Evolutionary conservation across 768 basidiomycete species (phyloP).

Genomic region (Pleurotus ostreatus): DNA sequence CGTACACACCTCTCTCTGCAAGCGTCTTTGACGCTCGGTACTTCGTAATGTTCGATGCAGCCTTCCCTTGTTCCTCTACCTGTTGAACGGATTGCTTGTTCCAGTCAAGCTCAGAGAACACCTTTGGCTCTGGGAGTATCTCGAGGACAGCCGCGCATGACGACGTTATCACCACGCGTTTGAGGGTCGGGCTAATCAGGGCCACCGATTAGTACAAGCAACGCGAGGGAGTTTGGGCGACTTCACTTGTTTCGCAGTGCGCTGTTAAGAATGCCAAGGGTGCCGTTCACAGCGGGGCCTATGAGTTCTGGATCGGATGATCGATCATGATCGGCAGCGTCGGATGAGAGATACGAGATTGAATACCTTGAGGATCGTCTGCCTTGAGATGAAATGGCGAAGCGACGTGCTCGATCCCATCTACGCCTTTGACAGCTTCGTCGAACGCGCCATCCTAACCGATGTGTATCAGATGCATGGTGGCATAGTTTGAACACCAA

Average conservation of each 20-base stretch:
- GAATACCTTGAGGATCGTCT: conserved; percentile 34
- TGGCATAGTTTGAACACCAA: not conserved
- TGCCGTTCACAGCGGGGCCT: conserved; percentile 37
- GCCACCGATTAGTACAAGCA: not conserved
- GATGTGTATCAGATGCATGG: too few species aligned
- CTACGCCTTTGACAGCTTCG: conserved; percentile 63
- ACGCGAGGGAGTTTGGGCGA: not conserved
- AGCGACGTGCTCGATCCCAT: conserved; percentile 60
- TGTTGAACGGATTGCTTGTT: conserved; percentile 44
- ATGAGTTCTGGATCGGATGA: conserved; percentile 7
- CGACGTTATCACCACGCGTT: conserved; percentile 61
- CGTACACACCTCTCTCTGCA: conserved; percentile 45
- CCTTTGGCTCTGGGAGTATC: conserved; percentile 14
- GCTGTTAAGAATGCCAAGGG: conserved; percentile 32
- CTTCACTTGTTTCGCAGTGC: conserved; percentile 36
- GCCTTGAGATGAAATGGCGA: conserved; percentile 48
- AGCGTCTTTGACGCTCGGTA: conserved; percentile 59
- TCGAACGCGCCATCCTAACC: conserved; percentile 55
- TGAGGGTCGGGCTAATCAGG: conserved; percentile 27
- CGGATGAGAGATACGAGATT: not conserved
- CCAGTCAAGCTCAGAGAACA: conserved; percentile 55
- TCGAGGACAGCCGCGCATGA: conserved; percentile 47
- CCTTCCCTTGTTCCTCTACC: conserved; percentile 45
- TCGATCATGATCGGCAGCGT: not conserved
- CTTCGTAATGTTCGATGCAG: conserved; percentile 33